Base-by-base conservation (phyloP, 306 rosid genomes). In the Lagenaria siceraria region DNA sequence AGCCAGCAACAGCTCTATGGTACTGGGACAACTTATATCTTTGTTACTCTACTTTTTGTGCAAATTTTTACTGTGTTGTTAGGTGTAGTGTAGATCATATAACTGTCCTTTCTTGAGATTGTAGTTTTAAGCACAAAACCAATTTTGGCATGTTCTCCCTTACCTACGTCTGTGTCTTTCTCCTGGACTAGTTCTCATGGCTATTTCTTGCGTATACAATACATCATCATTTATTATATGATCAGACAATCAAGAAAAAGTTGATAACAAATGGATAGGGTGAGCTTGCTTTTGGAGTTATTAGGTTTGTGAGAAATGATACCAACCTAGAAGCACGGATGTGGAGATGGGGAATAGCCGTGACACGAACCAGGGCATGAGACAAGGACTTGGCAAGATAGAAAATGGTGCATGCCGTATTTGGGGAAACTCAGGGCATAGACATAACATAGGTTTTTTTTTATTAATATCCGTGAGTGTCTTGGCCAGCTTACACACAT, bases 1-100 rank as follows among this genome's bases (percentile, higher is more conserved):
- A 79, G 81, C 87, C 81, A 74, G 85, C 85, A 83, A 85, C 89
- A 85, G 84, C 79, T 77, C 88, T 83, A 60, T 10, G 97, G 98
- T 91, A 93, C 61, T 73, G 60, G 61, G 48, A 27, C 62, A 18
- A 89, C 70, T 15, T 19, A 52, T 27, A 68, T 55, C 43, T 42
- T 76, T 71, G 6, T 14, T 75, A 22, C 59, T 58, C 38, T 38
- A 82, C 25, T 51, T 77, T 71, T 73, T 66, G 42, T 14, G n/a
- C 55, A 69, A 68, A 22, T 68, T 68, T 68, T 68, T 42, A 35
- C 27, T 56, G 64, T 24, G 78, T 43, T 15, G 3, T 61, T 70
- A 18, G 69, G 22, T 55, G 22, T 55, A 46, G 62, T 56, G 51
- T 40, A 31, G 40, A 55, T 78, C 51, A 59, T 35, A 25, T 78